These are phyloP conservation scores for Grosmannia penicillata DNA, from an alignment of 2,329 filamentous ascomycete species.

Conservation along the genomic window DNA sequence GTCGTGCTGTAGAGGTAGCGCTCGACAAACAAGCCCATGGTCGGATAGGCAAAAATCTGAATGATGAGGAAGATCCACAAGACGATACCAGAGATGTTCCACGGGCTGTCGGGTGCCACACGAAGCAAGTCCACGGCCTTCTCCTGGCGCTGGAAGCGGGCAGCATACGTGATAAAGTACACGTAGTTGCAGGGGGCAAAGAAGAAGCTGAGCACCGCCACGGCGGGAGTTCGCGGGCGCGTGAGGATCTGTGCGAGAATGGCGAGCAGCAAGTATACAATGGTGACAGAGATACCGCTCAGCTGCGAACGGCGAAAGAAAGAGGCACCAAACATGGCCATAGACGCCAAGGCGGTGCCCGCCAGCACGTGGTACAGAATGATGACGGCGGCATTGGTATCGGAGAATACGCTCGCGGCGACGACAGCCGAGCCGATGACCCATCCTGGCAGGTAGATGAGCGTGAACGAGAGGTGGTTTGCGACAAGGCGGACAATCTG, in stretches of 20 bases:
- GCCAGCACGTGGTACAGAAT: conserved; percentile 60
- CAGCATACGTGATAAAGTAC: conserved; percentile 61
- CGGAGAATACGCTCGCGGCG: conserved; percentile 45
- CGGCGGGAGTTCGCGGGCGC: conserved; percentile 44
- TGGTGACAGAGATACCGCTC: conserved; percentile 65
- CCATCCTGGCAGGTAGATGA: conserved; percentile 74
- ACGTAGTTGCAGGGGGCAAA: conserved; percentile 85
- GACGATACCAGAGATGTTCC: conserved; percentile 55
- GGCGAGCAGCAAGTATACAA: conserved; percentile 59
- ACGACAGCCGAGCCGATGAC: conserved; percentile 57
- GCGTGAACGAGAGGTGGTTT: conserved; percentile 65
- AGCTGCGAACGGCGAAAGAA: conserved; percentile 83
- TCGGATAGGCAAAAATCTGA: conserved; percentile 64
- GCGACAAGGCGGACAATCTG: conserved; percentile 66
- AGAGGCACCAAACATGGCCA: conserved; percentile 65
- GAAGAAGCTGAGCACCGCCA: conserved; percentile 56
- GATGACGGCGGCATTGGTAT: conserved; percentile 49
- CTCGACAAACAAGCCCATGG: conserved; percentile 64
- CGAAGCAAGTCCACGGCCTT: conserved; percentile 44
- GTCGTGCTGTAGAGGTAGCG: conserved; percentile 61
- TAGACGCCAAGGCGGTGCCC: conserved; percentile 65
- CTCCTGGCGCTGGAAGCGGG: conserved; percentile 56
- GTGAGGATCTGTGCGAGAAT: conserved; percentile 68
- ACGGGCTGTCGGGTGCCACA: conserved; percentile 49
- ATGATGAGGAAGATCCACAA: conserved; percentile 66